Evolutionary conservation across 495 filamentous ascomycete species (phyloP).

Genomic region (Penicillium antarcticum): DNA sequence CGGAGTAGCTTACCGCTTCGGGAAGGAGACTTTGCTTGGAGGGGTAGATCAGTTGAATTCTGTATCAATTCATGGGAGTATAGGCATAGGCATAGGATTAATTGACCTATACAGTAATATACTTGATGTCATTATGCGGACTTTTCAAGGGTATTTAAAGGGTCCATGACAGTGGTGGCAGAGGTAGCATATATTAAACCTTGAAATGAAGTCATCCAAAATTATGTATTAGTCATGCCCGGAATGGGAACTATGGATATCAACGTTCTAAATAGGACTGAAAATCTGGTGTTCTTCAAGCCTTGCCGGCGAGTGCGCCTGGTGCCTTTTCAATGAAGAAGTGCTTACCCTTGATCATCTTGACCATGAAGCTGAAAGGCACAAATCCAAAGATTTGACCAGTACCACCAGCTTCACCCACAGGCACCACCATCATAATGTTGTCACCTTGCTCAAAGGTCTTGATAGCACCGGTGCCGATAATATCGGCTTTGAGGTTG

Average conservation of each 20-base stretch:
- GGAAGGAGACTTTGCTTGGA: background rate
- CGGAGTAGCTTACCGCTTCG: background rate
- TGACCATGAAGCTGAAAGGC: conserved; percentile 42
- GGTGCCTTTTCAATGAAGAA: conserved; percentile 33
- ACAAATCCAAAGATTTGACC: conserved; percentile 47
- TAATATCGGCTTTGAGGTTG: conserved; percentile 35
- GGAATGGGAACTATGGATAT: background rate
- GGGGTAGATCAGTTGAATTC: background rate
- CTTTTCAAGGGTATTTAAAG: too few relatives aligned
- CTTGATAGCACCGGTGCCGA: conserved; percentile 17
- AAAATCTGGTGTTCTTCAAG: background rate
- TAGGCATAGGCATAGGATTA: too few relatives aligned
- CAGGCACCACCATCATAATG: conserved; percentile 35
- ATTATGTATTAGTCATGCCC: background rate
- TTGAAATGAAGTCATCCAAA: background rate
- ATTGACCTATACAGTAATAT: too few relatives aligned
- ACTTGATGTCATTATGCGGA: too few relatives aligned
- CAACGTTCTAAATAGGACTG: background rate
- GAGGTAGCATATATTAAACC: too few relatives aligned
- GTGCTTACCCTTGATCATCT: conserved; percentile 44
- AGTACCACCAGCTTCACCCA: conserved; percentile 45
- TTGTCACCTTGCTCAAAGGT: conserved; percentile 22
- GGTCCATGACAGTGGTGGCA: too few relatives aligned
- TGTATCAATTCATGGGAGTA: too few relatives aligned
- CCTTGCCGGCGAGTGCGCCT: conserved; percentile 10